A percentile compares a stretch with the other conserved stretches of the same genome.
Evolutionary conservation across 768 basidiomycete genomes (phyloP).

Genomic region (Candolleomyces efflorescens): DNA sequence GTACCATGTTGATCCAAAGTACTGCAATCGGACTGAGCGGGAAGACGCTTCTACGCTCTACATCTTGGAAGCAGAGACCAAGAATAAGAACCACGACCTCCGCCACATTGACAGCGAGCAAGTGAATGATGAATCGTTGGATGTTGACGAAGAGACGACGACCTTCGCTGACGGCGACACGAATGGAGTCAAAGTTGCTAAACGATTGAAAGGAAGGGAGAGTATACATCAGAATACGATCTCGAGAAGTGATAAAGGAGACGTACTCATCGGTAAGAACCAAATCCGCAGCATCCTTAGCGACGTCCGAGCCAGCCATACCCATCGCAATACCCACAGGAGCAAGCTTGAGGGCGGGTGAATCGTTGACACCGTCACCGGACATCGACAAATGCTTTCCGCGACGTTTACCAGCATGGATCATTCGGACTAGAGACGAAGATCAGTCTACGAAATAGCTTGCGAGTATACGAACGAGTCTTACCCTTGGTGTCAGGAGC

Average conservation of each 20-base stretch:
- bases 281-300: conserved; percentile 49
- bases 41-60: conserved; percentile 44
- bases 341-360: conserved; percentile 50
- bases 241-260: not conserved
- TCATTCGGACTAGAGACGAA: conserved; percentile 36
- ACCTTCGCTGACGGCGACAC: conserved; percentile 51
- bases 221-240: not conserved
- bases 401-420: conserved; percentile 53
- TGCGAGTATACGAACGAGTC: too few species aligned
- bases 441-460: not conserved
- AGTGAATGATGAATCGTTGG: conserved; percentile 50
- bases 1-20: conserved; percentile 44
- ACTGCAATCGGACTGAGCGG: conserved; percentile 51
- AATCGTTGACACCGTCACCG: conserved; percentile 59
- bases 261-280: conserved; percentile 52
- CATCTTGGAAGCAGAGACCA: conserved; percentile 55
- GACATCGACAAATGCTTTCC: conserved; percentile 52
- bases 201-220: not conserved
- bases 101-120: conserved; percentile 49
- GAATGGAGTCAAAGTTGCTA: conserved; percentile 56
- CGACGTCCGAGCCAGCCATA: conserved; percentile 50
- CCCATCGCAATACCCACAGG: conserved; percentile 60
- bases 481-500: conserved; percentile 47
- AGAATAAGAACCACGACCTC: conserved; percentile 51
- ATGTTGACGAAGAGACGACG: conserved; percentile 55